phyloP scores from a whole-genome alignment of 345 rosid species.

The Punica granatum region DNA sequence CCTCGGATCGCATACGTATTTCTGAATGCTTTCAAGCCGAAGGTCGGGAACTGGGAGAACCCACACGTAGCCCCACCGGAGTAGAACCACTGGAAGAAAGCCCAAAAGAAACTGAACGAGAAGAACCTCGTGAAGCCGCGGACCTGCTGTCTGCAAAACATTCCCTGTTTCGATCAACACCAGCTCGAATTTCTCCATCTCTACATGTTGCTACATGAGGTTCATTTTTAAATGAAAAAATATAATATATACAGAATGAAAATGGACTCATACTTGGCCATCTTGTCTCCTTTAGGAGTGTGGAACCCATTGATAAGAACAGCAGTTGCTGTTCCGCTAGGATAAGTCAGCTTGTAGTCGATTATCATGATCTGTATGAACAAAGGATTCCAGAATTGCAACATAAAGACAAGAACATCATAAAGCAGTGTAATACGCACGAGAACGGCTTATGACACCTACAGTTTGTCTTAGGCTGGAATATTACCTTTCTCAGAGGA shows the following conservation, averaged over 20 bases:
- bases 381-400: not conserved
- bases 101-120: conserved; percentile 38
- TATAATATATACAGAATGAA: not conserved
- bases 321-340: conserved; percentile 49
- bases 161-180: not conserved
- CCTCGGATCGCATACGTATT: conserved; percentile 24
- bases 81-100: conserved; percentile 47
- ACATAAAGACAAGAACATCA: not conserved
- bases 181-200: no score
- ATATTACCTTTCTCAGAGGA: conserved; percentile 41
- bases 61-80: conserved; percentile 35
- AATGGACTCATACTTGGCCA: conserved; percentile 28
- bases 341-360: conserved; percentile 39
- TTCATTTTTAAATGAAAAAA: not conserved
- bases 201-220: not conserved
- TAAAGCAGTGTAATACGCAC: not conserved
- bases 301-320: conserved; percentile 51
- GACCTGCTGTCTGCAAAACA: conserved; percentile 41
- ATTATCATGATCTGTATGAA: conserved; percentile 36
- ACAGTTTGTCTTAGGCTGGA: not conserved
- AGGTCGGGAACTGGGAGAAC: conserved; percentile 38
- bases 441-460: not conserved
- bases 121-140: conserved; percentile 33
- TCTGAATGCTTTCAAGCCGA: conserved; percentile 36
- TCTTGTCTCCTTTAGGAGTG: conserved; percentile 28